Evolutionary conservation across 345 rosid species (phyloP).

Genomic region (Gossypium longicalyx): DNA sequence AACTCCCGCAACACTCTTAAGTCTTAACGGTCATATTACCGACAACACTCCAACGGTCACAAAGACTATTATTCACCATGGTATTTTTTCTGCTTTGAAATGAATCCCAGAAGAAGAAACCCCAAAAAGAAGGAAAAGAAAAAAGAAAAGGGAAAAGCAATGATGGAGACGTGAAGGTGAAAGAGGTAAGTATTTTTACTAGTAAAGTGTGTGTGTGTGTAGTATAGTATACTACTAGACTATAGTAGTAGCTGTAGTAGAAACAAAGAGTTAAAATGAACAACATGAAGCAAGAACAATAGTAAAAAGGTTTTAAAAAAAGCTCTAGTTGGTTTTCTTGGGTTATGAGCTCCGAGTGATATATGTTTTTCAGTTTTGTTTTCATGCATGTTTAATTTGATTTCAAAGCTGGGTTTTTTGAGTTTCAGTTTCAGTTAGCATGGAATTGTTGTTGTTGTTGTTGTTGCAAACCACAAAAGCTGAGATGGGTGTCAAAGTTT

Average conservation of each 20-base stretch:
- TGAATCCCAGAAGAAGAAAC: slow-evolving; percentile 25
- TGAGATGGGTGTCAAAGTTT: slow-evolving; percentile 38
- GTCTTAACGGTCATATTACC: slow-evolving; percentile 83
- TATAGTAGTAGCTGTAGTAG: slow-evolving; percentile 27
- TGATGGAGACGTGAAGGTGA: slow-evolving; percentile 35
- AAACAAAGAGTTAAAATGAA: slow-evolving; percentile 9
- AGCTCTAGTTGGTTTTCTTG: slow-evolving; percentile 37
- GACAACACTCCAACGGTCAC: slow-evolving; percentile 90
- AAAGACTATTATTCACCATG: slow-evolving; percentile 26
- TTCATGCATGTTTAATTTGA: slow-evolving; percentile 19
- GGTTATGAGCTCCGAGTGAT: slow-evolving; percentile 24
- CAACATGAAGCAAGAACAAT: slow-evolving; percentile 12
- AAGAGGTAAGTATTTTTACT: slow-evolving; percentile 11
- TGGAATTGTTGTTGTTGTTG: slow-evolving; percentile 29
- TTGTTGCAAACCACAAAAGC: slow-evolving; percentile 33
- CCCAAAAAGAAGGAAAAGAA: neutral
- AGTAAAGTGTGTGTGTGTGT: slow-evolving; percentile 14
- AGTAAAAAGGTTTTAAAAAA: neutral
- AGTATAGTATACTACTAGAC: slow-evolving; percentile 30
- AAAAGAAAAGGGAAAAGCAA: slow-evolving; percentile 24
- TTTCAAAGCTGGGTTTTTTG: slow-evolving; percentile 19
- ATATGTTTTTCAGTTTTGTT: slow-evolving; percentile 10
- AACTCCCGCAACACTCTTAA: slow-evolving; percentile 22
- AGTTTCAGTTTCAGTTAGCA: slow-evolving; percentile 20
- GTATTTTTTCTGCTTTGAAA: slow-evolving; percentile 11